Base-by-base conservation (phyloP, 2,329 filamentous ascomycete genomes). In the Aphanoascus verrucosus region DNA sequence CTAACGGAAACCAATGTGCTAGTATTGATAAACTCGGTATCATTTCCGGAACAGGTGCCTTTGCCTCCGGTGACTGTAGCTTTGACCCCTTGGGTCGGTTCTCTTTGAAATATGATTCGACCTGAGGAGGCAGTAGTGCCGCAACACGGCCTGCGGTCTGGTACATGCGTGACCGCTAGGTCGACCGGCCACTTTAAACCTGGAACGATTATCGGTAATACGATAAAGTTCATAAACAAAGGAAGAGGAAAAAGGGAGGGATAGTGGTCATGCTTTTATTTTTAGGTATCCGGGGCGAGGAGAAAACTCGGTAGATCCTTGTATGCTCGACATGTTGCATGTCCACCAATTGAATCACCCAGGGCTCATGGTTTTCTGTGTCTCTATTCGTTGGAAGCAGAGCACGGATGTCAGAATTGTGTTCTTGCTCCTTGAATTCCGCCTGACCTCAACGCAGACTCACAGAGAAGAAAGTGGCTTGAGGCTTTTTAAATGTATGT, bases 61-160 rank as follows among this genome's bases (percentile, higher is more conserved):
- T 20, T 43, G 38, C 28, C 49, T 43, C 40, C 38, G 31, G 43
- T 31, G 28, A 35, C 23, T 51, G 50, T 42, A 52, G 50, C 50
- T 52, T 46, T 52, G 50, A 52, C 50, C 50, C 31, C 50, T 31
- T 46, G 32, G 31, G 32, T n/a, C 35, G 32, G 50, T 46, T 52
- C 19, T 19, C 19, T 38, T 52, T 52, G 19, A 46, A 52, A 52
- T 52, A 15, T 28, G 3, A 28, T 42, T 42, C 40, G 40, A 42
- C 19, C 14, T 19, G 40, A 37, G 5, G 12, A 28, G 34, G 23
- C 23, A 28, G 23, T 7, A 28, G 23, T 28, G 23, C 23, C 23
- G 34, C 31, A 44, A 37, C 37, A 32, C 32, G n/a, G 41, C 23
- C 41, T 46, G 42, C 32, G 40, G 38, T 7, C 41, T n/a, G 17